A percentile compares a stretch with the other conserved stretches of the same genome.
phyloP scores from a whole-genome alignment of 805 yeast genomes.

The Metschnikowia borealis region DNA sequence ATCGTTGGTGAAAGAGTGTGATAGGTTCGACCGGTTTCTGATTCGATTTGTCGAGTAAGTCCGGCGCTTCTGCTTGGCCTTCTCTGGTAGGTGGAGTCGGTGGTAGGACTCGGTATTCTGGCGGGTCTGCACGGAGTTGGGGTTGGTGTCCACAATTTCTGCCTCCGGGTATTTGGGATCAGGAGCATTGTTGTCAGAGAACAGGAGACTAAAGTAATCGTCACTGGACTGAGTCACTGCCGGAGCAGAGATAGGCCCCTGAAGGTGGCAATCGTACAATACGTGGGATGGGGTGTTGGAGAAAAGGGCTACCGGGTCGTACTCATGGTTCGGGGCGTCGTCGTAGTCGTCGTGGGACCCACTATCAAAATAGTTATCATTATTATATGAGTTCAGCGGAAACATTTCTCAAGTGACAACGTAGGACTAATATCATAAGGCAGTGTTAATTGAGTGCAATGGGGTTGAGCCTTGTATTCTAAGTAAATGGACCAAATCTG shows the following conservation, averaged over 20 bases:
- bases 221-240: slow-evolving; percentile 11
- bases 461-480: neutral
- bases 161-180: neutral
- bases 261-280: slow-evolving; percentile 1
- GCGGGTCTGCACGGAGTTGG: slow-evolving; percentile 1
- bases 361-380: neutral
- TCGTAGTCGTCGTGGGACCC: neutral
- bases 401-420: neutral
- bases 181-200: neutral
- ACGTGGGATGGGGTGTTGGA: slow-evolving; percentile 1
- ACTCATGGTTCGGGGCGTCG: neutral
- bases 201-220: slow-evolving; percentile 13
- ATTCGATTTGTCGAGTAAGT: slow-evolving; percentile 6
- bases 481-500: neutral
- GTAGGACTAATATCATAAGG: slow-evolving; percentile 1
- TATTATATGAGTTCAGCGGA: neutral
- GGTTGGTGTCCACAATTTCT: neutral
- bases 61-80: slow-evolving; percentile 5
- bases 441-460: neutral
- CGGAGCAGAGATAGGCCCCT: slow-evolving; percentile 16
- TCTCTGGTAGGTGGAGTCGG: slow-evolving; percentile 1
- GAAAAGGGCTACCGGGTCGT: slow-evolving; percentile 4
- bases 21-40: slow-evolving; percentile 13
- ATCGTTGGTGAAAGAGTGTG: slow-evolving; percentile 7
- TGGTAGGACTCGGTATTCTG: slow-evolving; percentile 1